Conservation (phyloP, 495 filamentous ascomycete genomes). For the Trichoderma erinaceum region DNA sequence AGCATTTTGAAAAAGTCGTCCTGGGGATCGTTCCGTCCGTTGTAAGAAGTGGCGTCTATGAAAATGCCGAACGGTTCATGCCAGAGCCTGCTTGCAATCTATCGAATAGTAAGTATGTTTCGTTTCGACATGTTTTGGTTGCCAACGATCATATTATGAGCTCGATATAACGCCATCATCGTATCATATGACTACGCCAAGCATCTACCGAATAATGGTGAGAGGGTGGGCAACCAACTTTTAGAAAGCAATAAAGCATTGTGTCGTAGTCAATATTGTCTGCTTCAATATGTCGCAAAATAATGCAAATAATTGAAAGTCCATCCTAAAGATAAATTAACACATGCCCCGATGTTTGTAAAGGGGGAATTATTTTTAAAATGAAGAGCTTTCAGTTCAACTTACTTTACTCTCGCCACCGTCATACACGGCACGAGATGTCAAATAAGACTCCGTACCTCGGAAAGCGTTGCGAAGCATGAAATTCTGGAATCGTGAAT, state of each 20-base stretch:
- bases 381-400: background rate
- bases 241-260: constrained; percentile 57
- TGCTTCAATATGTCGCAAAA: constrained; percentile 56
- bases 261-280: constrained; percentile 55
- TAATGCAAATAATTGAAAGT: constrained; percentile 58
- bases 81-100: constrained; percentile 62
- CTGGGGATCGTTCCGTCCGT: constrained; percentile 52
- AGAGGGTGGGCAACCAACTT: constrained; percentile 32
- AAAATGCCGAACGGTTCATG: constrained; percentile 58
- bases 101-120: constrained; percentile 14
- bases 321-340: constrained; percentile 41
- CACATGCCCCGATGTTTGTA: background rate
- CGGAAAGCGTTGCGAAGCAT: constrained; percentile 61
- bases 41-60: constrained; percentile 61
- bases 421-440: constrained; percentile 57
- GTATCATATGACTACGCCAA: background rate
- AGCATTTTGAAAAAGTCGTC: constrained; percentile 54
- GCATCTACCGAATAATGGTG: background rate
- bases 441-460: constrained; percentile 53
- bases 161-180: background rate
- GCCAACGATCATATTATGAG: background rate
- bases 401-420: constrained; percentile 57
- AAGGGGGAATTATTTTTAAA: background rate
- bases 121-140: background rate
- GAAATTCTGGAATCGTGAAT: constrained; percentile 63